Conservation (phyloP, 805 yeast species). For the Candida vaughaniae region DNA sequence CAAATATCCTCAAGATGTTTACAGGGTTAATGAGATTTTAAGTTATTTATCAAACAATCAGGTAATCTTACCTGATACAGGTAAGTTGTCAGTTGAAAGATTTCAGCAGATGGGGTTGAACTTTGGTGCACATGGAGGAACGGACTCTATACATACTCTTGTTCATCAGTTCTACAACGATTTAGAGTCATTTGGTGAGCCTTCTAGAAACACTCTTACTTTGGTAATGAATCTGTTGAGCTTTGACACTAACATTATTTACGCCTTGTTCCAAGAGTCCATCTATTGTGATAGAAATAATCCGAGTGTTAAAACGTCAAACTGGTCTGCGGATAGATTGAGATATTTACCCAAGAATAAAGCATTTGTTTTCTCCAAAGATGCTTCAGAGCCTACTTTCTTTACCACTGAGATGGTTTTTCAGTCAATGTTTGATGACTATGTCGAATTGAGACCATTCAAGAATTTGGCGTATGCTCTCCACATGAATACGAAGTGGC, state of each 20-base stretch:
- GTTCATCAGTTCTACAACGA: constrained; percentile 43
- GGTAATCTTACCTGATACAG: constrained; percentile 50
- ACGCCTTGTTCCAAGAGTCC: constrained; percentile 58
- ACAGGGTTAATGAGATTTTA: constrained; percentile 36
- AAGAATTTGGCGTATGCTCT: constrained; percentile 39
- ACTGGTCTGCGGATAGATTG: constrained; percentile 51
- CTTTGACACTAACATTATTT: constrained; percentile 55
- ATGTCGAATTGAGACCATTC: constrained; percentile 39
- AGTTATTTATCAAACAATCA: constrained; percentile 26
- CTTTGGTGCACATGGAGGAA: constrained; percentile 53
- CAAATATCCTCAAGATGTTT: constrained; percentile 48
- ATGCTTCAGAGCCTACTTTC: constrained; percentile 25
- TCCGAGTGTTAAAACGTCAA: constrained; percentile 17
- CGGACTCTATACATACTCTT: constrained; percentile 46
- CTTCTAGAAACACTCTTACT: constrained; percentile 37
- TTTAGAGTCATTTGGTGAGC: constrained; percentile 29
- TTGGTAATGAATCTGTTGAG: constrained; percentile 31
- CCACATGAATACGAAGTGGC: constrained; percentile 36
- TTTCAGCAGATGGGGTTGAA: constrained; percentile 53
- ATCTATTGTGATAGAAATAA: constrained; percentile 49
- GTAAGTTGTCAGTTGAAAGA: constrained; percentile 46
- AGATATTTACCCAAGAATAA: constrained; percentile 25
- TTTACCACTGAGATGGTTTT: constrained; percentile 60
- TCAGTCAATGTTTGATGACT: constrained; percentile 51
- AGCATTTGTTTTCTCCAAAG: constrained; percentile 22